These are phyloP conservation scores for Starmerella roubikii DNA, from an alignment of 805 yeast genomes.

Conservation along the genomic window DNA sequence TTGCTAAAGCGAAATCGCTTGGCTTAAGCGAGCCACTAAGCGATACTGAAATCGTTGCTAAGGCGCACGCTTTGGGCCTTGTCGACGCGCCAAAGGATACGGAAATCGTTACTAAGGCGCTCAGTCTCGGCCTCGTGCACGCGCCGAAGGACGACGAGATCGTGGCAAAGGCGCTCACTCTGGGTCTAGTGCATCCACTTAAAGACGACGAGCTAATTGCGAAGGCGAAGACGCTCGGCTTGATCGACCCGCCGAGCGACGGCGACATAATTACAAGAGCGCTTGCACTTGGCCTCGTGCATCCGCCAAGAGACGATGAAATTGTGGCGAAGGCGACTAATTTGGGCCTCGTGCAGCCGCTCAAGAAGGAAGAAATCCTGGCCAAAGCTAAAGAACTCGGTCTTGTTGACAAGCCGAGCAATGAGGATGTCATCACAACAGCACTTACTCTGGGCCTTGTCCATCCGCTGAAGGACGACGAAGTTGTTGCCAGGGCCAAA, in stretches of 20 bases:
- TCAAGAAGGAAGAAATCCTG: slow-evolving; percentile 20
- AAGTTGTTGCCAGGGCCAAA: slow-evolving; percentile 46
- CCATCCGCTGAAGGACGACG: slow-evolving; percentile 10
- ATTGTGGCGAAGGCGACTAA: not conserved
- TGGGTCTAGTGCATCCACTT: slow-evolving; percentile 12
- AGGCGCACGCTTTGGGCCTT: slow-evolving; percentile 21
- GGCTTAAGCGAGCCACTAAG: slow-evolving; percentile 48
- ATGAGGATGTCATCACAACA: slow-evolving; percentile 6
- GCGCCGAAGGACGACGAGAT: slow-evolving; percentile 8
- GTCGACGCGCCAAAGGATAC: slow-evolving; percentile 9
- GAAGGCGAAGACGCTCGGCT: slow-evolving; percentile 17
- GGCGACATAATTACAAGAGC: slow-evolving; percentile 4
- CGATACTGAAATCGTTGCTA: slow-evolving; percentile 36
- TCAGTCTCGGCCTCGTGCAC: slow-evolving; percentile 10
- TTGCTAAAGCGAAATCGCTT: slow-evolving; percentile 61
- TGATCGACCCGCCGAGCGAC: slow-evolving; percentile 10
- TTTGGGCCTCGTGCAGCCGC: slow-evolving; percentile 16
- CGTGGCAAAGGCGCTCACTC: slow-evolving; percentile 4
- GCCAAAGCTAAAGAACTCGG: not conserved
- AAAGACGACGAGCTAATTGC: slow-evolving; percentile 10
- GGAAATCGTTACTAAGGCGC: slow-evolving; percentile 10
- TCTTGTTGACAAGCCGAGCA: slow-evolving; percentile 4
- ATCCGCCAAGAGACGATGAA: slow-evolving; percentile 9
- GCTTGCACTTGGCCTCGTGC: slow-evolving; percentile 15
- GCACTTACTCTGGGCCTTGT: slow-evolving; percentile 21